These are phyloP conservation scores for Penicillium flavigenum DNA, from an alignment of 495 filamentous ascomycete genomes.

Conservation along the genomic window DNA sequence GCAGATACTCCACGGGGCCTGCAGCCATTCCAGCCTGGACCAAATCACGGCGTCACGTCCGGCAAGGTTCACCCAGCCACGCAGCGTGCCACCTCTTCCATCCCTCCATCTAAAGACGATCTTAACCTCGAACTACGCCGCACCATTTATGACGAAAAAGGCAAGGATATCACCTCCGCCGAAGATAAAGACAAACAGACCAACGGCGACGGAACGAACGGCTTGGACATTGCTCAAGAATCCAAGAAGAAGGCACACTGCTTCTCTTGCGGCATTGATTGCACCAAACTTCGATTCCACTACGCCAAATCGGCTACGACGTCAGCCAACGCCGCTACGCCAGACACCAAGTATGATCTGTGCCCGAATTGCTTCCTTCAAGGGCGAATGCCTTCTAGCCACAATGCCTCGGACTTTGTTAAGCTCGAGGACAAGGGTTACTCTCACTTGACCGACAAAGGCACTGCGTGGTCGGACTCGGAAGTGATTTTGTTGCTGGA, in stretches of 20 bases:
- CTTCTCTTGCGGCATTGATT: slow-evolving; percentile 88
- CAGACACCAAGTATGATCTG: slow-evolving; percentile 73
- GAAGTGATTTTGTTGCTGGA: slow-evolving; percentile 85
- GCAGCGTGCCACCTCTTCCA: slow-evolving; percentile 71
- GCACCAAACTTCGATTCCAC: slow-evolving; percentile 88
- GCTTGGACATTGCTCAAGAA: slow-evolving; percentile 58
- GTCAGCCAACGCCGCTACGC: slow-evolving; percentile 53
- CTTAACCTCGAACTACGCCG: slow-evolving; percentile 87
- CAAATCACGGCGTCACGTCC: slow-evolving; percentile 67
- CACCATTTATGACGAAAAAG: slow-evolving; percentile 91
- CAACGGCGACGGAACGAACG: slow-evolving; percentile 70
- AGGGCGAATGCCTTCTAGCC: slow-evolving; percentile 71
- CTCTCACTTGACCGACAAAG: slow-evolving; percentile 68
- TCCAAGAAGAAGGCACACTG: slow-evolving; percentile 76
- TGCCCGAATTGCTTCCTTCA: slow-evolving; percentile 89
- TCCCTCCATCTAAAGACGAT: slow-evolving; percentile 69
- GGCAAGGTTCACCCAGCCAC: slow-evolving; percentile 71
- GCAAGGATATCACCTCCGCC: slow-evolving; percentile 70
- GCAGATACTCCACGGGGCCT: slow-evolving; percentile 94
- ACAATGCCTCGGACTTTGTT: slow-evolving; percentile 71
- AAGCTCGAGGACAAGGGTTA: slow-evolving; percentile 85
- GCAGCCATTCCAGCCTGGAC: slow-evolving; percentile 88
- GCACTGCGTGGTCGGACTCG: slow-evolving; percentile 85
- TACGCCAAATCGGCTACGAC: slow-evolving; percentile 61
- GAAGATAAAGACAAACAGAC: slow-evolving; percentile 65